Base-by-base conservation (phyloP, 1,284 basidiomycete species). In the Pyrrhoderma noxium region DNA sequence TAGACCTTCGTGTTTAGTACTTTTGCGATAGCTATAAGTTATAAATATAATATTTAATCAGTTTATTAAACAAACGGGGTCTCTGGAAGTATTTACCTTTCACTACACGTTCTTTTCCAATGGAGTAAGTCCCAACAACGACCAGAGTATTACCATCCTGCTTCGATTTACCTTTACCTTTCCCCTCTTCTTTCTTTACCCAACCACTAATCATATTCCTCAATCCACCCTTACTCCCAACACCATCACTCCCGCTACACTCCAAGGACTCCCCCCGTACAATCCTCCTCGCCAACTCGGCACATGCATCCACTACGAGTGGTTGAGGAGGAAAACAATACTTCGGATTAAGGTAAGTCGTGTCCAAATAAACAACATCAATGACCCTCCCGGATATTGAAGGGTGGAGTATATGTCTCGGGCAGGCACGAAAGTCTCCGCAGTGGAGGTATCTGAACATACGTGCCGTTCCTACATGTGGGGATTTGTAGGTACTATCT, bases 291-390 rank as follows among this genome's bases (percentile, higher is more conserved):
- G 90, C 87, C 2, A 97, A 72, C 44, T 91, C 83, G 0, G 89
- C 91, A 63, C 95, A 98, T 0, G 95, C 94, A 25, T 85, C 77
- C 37, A 98, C 87, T 34, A 99, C 95, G 42, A 89, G 77, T 11
- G 91, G 83, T 62, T 99, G 95, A 2, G 95, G 89, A 0, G 96
- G 92, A 61, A 99, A 99, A 49, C 86, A 91, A 65, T 98, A 97
- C 78, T 84, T 88, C 0, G 94, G 89, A 61, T 96, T 88, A 37
- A 97, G 75, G 66, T 99, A 99, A 0, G 96, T 99, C 5, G 95
- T 98, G 66, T 99, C 96, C 22, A 99, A 76, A 65, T 99, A 99
- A 45, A 94, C 79, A 47, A 84, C 80, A 62, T 98, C 93, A 11
- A 99, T 77, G 45, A 70, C 72, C 59, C 88, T 93, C 27, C 82